Evolutionary conservation across 495 filamentous ascomycete species (phyloP).

Genomic region (Oidiodendron maius): DNA sequence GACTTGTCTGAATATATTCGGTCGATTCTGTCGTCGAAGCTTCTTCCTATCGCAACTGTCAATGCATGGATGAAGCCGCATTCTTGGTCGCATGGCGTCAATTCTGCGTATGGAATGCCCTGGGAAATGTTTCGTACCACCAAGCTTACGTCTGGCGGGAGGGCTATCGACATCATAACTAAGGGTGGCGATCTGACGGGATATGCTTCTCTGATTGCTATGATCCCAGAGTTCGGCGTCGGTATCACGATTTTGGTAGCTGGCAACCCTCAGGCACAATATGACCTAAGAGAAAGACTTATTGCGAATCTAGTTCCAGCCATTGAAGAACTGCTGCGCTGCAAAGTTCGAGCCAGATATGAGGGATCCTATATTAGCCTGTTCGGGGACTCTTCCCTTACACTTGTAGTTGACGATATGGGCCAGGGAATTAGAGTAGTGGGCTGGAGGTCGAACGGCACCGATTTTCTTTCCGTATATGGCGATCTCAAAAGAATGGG

Average conservation of each 20-base stretch:
- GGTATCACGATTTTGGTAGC: background rate
- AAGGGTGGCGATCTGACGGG: background rate
- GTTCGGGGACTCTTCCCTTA: too few species aligned
- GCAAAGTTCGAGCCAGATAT: too few species aligned
- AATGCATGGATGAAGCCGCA: background rate
- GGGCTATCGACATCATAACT: background rate
- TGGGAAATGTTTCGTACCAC: background rate
- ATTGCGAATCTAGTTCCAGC: too few species aligned
- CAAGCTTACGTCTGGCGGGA: background rate
- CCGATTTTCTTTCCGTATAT: too few species aligned
- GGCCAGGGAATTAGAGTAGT: too few species aligned
- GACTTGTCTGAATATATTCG: background rate
- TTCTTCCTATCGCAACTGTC: background rate
- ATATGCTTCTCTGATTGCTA: background rate
- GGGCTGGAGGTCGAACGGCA: too few species aligned
- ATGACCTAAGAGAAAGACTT: too few species aligned
- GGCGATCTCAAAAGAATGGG: too few species aligned
- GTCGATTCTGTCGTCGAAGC: background rate
- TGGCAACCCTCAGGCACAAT: too few species aligned
- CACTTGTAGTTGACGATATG: too few species aligned
- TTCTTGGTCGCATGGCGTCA: background rate
- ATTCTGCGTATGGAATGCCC: background rate
- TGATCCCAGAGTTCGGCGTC: background rate
- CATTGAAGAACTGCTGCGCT: too few species aligned
- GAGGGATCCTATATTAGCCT: too few species aligned